A percentile compares a stretch with the other conserved stretches of the same genome.
Evolutionary conservation across 176 grass and related monocot species (phyloP).

Genomic region (Themeda triandra): DNA sequence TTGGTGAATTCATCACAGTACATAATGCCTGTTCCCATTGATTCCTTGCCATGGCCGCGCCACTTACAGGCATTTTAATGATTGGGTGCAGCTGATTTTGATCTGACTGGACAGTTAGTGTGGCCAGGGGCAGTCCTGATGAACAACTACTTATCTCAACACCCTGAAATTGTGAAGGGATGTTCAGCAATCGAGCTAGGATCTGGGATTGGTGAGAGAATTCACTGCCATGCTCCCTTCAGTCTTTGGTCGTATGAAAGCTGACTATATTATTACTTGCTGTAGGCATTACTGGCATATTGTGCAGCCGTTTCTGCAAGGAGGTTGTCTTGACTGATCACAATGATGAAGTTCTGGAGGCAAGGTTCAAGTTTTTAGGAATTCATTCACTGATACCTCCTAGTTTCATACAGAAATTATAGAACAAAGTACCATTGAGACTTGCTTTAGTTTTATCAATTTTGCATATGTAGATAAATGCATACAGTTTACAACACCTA

Average conservation of each 20-base stretch:
- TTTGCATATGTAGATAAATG: not conserved
- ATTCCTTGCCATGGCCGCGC: not conserved
- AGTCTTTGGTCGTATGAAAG: conserved; percentile 13
- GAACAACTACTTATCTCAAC: conserved; percentile 81
- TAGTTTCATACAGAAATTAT: not conserved
- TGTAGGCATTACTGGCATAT: conserved; percentile 86
- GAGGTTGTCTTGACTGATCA: conserved; percentile 80
- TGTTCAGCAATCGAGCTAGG: conserved; percentile 73
- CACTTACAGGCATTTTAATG: conserved; percentile 19
- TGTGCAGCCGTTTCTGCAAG: conserved; percentile 78
- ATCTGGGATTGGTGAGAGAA: conserved; percentile 85
- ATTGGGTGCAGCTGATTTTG: conserved; percentile 81
- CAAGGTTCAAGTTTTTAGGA: conserved; percentile 42
- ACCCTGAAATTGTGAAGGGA: conserved; percentile 69
- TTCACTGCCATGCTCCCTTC: not conserved
- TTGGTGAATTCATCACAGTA: conserved; percentile 9
- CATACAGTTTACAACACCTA: not conserved
- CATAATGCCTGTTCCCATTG: not conserved
- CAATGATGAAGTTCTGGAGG: conserved; percentile 97
- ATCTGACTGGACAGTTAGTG: conserved; percentile 93
- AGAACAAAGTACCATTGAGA: not conserved
- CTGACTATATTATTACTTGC: conserved; percentile 37
- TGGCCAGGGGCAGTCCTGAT: conserved; percentile 91
- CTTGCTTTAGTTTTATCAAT: not conserved
- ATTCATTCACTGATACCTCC: not conserved